Conservation (phyloP, 768 basidiomycete genomes). For the Neoboletus subvelutipes region DNA sequence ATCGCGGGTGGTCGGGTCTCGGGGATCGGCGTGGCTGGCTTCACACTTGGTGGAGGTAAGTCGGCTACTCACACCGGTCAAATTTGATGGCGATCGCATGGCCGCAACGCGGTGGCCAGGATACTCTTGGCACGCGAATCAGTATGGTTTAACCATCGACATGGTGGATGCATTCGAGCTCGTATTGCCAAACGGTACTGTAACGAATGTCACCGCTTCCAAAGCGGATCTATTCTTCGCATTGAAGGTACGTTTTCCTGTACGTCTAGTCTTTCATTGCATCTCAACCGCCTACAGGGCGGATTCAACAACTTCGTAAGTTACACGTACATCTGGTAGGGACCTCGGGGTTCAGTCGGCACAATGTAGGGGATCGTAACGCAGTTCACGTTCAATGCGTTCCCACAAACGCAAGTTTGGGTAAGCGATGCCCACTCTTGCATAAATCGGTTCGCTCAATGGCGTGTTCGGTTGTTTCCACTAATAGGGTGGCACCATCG, state of each 20-base stretch:
- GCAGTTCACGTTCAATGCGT: constrained; percentile 50
- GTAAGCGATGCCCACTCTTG: constrained; percentile 10
- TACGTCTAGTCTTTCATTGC: not conserved
- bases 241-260: constrained; percentile 36
- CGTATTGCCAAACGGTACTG: constrained; percentile 54
- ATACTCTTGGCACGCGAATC: constrained; percentile 65
- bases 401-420: constrained; percentile 30
- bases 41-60: constrained; percentile 57
- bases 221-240: constrained; percentile 45
- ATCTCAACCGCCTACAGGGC: constrained; percentile 40
- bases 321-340: not conserved
- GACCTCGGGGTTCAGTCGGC: constrained; percentile 35
- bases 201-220: constrained; percentile 36
- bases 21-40: constrained; percentile 60
- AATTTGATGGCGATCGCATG: constrained; percentile 8
- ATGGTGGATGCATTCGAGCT: constrained; percentile 56
- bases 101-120: constrained; percentile 35
- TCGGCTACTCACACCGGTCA: not conserved
- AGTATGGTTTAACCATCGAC: constrained; percentile 56
- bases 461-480: constrained; percentile 3
- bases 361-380: constrained; percentile 55
- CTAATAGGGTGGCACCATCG: constrained; percentile 49
- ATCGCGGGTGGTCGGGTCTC: constrained; percentile 60
- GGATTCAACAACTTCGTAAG: constrained; percentile 62
- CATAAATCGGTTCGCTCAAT: constrained; percentile 1